phyloP scores from a whole-genome alignment of 192 early-diverging fungal species.

The Podila verticillata region DNA sequence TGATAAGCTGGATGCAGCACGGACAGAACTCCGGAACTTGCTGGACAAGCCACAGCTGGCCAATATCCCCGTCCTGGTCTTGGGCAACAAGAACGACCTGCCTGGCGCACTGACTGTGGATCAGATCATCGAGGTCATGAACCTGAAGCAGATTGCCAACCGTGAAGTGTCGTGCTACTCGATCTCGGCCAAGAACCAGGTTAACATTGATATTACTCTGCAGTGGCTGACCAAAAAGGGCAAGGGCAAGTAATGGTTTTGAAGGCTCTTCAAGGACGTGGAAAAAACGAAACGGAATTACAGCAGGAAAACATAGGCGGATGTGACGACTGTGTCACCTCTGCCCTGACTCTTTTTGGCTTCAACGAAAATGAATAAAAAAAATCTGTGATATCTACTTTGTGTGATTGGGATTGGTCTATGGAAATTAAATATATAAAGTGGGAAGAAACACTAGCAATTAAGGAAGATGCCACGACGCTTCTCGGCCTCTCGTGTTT shows the following conservation, averaged over 20 bases:
- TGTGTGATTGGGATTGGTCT: conserved; percentile 14
- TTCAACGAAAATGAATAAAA: neutral
- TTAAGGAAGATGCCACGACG: conserved; percentile 56
- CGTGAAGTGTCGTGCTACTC: conserved; percentile 99
- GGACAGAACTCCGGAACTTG: conserved; percentile 89
- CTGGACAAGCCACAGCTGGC: conserved; percentile 94
- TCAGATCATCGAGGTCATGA: conserved; percentile 88
- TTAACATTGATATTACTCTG: conserved; percentile 97
- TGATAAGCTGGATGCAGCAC: conserved; percentile 90
- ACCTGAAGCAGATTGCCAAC: conserved; percentile 87
- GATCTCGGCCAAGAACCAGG: conserved; percentile 96
- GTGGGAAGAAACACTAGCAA: too few species aligned
- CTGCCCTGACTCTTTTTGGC: too few species aligned
- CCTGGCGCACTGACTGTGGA: conserved; percentile 88
- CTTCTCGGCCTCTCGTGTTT: conserved; percentile 79
- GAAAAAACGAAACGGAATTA: too few species aligned
- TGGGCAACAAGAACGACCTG: conserved; percentile 99
- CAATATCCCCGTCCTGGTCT: conserved; percentile 93
- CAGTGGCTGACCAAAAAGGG: conserved; percentile 95
- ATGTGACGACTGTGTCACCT: too few species aligned
- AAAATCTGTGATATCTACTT: neutral
- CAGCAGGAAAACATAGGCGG: neutral
- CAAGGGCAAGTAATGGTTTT: conserved; percentile 57
- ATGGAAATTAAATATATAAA: neutral
- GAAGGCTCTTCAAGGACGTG: too few species aligned